These are phyloP conservation scores for Zymoseptoria passerinii DNA, from an alignment of 2,329 filamentous ascomycete species.

Conservation along the genomic window DNA sequence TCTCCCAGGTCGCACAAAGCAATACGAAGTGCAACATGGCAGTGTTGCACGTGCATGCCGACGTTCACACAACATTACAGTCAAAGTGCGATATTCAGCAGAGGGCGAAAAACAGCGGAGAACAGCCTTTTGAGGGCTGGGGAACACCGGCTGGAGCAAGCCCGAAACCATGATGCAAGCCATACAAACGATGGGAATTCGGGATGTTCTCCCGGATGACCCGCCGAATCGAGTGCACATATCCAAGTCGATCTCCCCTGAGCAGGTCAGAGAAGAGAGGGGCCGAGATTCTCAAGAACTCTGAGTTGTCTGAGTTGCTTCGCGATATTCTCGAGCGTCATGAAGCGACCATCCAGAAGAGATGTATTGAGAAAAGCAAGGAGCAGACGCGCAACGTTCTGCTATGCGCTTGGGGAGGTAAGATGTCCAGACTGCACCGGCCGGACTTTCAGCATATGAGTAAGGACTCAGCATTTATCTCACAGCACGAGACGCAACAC, in stretches of 20 bases:
- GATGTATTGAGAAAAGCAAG: conserved; percentile 6
- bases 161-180: background rate
- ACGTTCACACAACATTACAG: background rate
- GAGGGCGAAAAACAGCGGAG: too few species aligned
- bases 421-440: conserved; percentile 1
- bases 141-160: background rate
- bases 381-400: conserved; percentile 5
- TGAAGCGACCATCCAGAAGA: conserved; percentile 5
- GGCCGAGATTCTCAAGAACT: conserved; percentile 4
- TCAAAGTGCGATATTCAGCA: background rate
- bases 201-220: background rate
- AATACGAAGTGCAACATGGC: background rate
- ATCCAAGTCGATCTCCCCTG: background rate
- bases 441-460: conserved; percentile 3
- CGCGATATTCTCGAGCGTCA: conserved; percentile 3
- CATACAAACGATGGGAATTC: background rate
- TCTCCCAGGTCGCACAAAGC: background rate
- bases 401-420: conserved; percentile 1
- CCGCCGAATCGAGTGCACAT: background rate
- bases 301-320: background rate
- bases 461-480: background rate
- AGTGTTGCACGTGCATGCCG: background rate
- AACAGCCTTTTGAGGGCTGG: background rate
- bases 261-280: background rate
- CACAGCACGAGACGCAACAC: background rate